Base-by-base conservation (phyloP, 208 protist species). In the Trypanosoma platydactyli region DNA sequence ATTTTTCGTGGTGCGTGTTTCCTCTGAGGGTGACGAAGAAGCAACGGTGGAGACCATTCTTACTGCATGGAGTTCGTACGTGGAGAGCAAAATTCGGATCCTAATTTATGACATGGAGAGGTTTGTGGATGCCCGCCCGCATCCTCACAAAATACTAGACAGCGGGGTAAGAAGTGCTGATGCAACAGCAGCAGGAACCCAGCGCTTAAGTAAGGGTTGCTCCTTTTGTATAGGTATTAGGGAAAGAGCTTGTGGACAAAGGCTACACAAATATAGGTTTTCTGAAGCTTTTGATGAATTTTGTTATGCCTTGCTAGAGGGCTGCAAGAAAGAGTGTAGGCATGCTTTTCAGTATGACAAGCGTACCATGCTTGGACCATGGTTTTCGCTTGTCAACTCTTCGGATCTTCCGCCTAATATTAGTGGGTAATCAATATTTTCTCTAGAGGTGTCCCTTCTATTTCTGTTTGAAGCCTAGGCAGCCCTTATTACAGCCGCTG, bases 91-190 rank as follows among this genome's bases (percentile, higher is more conserved):
- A 49, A 33, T 96, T 57, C 85, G 90, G 18, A 65, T 92, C 13
- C 64, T 96, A 29, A 68, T 96, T 50, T 94, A 90, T 71, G 70
- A 68, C 5, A 51, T 96, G 3, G 90, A 96, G 75, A 75, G 80
- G 33, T 27, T 84, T 44, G 62, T 79, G 18, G 83, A 94, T 45
- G 82, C 83, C 29, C 80, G 88, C 53, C 81, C 88, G 13, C 76
- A 82, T 50, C 80, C 84, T 5, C 57, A 56, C 20, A 73, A 74
- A 58, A 11, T 83, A 27, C 25, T 56, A 52, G 33, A 57, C 53
- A 58, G 18, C 64, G 44, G 41, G 45, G 42, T 45, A 54, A 51
- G 33, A 25, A 35, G 13, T 51, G 22, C 13, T 38, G 33, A 38
- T 38, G 33, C n/a, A n/a, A n/a, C n/a, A n/a, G n/a, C n/a, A n/a